Percentiles rank a stretch among this genome's conserved stretches.
These are phyloP conservation scores for Monascus ruber DNA, from an alignment of 2,329 filamentous ascomycete species.

Conservation along the genomic window DNA sequence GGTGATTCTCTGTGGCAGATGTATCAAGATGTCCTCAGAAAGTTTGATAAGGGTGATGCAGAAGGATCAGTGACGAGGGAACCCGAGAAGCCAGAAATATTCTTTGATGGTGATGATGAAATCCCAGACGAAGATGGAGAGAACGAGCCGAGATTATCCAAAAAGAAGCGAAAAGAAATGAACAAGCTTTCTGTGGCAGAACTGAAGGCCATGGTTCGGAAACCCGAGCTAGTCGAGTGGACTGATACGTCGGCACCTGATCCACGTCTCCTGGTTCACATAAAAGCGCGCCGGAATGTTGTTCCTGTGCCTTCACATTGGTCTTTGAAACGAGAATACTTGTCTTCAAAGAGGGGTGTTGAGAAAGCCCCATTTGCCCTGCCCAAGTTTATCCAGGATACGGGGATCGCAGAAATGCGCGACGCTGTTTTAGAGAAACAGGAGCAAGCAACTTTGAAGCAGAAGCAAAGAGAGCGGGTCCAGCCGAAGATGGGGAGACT, in stretches of 20 bases:
- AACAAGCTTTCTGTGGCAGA: slow-evolving; percentile 92
- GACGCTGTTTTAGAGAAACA: slow-evolving; percentile 95
- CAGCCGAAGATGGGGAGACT: slow-evolving; percentile 93
- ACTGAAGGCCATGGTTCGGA: slow-evolving; percentile 80
- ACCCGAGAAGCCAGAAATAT: slow-evolving; percentile 70
- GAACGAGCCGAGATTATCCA: slow-evolving; percentile 63
- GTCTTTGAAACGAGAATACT: slow-evolving; percentile 91
- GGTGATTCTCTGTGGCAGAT: slow-evolving; percentile 71
- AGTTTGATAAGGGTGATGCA: slow-evolving; percentile 57
- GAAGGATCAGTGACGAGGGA: slow-evolving; percentile 56
- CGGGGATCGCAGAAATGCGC: slow-evolving; percentile 94
- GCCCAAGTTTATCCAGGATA: slow-evolving; percentile 94
- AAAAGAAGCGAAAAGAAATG: slow-evolving; percentile 85
- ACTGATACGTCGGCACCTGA: slow-evolving; percentile 88
- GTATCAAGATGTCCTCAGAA: slow-evolving; percentile 72
- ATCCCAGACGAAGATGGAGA: slow-evolving; percentile 65
- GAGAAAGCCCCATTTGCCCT: slow-evolving; percentile 90
- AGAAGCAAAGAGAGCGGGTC: slow-evolving; percentile 89
- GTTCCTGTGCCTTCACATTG: slow-evolving; percentile 91
- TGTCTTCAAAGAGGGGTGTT: slow-evolving; percentile 92
- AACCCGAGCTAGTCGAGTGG: slow-evolving; percentile 95
- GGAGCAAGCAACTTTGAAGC: slow-evolving; percentile 79
- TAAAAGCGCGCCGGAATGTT: slow-evolving; percentile 90
- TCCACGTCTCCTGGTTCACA: slow-evolving; percentile 77
- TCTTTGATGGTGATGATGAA: slow-evolving; percentile 71